Base-by-base conservation (phyloP, 129 eudicot genomes). In the Pseudognaphalium luteoalbum region DNA sequence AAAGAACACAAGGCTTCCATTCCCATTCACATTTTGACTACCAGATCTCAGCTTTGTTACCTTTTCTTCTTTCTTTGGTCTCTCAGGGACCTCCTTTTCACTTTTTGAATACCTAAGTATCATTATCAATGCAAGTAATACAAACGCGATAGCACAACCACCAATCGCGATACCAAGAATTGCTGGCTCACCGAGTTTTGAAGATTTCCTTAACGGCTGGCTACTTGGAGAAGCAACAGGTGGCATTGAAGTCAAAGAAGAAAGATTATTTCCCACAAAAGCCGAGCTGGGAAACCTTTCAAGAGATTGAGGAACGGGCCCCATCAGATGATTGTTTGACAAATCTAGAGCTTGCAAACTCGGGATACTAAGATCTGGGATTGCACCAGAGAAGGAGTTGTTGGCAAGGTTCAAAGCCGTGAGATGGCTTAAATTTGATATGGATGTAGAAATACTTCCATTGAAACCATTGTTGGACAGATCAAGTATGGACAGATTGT, bases 381-480 rank as follows among this genome's bases (percentile, higher is more conserved):
- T 81, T 81, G 84, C 82, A 64, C 97, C 99, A 37, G 97, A 84
- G 65, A 91, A 82, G 3, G 92, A 91, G 86, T 94, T 94, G 78
- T 86, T 89, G 7, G 94, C 91, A 16, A 94, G 93, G 84, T 74
- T 68, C 39, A 94, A 85, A 75, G 83, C 87, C 2, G 91, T 82
- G 72, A 94, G 88, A 54, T 83, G 97, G 68, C 85, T 91, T 81
- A 94, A 74, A 85, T 83, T 86, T 7, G 94, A 84, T 33, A 94
- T 57, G 19, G 96, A 89, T 60, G 84, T 42, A 58, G 97, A 86
- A 61, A 94, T 84, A 29, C 82, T 89, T 29, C 94, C 96, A 72
- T 83, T 87, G 47, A 94, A 91, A 25, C 62, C 81, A 58, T 94
- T 94, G 28, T 85, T 78, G 0, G 99, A 94, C 29, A 94, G 74